These are phyloP conservation scores for Phialemonium atrogriseum DNA, from an alignment of 2,329 filamentous ascomycete species.

Conservation along the genomic window DNA sequence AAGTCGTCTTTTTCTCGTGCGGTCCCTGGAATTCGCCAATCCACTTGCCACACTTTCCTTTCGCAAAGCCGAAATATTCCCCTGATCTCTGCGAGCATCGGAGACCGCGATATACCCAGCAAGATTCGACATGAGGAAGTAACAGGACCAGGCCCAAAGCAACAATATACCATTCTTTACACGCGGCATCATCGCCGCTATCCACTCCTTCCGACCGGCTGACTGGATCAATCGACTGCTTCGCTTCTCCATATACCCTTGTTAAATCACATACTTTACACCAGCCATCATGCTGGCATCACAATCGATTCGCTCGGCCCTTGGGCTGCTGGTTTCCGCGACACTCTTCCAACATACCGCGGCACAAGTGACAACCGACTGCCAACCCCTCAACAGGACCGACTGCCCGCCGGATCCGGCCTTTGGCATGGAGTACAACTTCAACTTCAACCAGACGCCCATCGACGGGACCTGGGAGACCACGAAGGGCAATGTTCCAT, in stretches of 20 bases:
- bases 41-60: too few species aligned
- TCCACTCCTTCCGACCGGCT: too few species aligned
- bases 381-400: conserved; percentile 64
- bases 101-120: too few species aligned
- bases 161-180: too few species aligned
- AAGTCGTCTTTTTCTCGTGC: too few species aligned
- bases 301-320: conserved; percentile 21
- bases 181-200: too few species aligned
- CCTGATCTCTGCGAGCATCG: too few species aligned
- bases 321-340: conserved; percentile 28
- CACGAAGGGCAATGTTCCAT: conserved; percentile 57
- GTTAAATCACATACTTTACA: background rate
- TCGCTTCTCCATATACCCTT: background rate
- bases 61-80: too few species aligned
- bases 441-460: conserved; percentile 56
- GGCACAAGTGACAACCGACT: conserved; percentile 70
- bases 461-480: conserved; percentile 58
- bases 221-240: conserved; percentile 2
- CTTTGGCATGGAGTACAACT: conserved; percentile 54
- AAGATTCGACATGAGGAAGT: too few species aligned
- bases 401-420: conserved; percentile 64
- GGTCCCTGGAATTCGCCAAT: too few species aligned
- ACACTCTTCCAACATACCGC: conserved; percentile 34
- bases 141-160: too few species aligned
- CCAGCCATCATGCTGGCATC: conserved; percentile 15